Percentiles rank a stretch among this genome's conserved stretches.
Evolutionary conservation across 192 early-diverging fungal genomes (phyloP).

Genomic region (Coemansia sp.): DNA sequence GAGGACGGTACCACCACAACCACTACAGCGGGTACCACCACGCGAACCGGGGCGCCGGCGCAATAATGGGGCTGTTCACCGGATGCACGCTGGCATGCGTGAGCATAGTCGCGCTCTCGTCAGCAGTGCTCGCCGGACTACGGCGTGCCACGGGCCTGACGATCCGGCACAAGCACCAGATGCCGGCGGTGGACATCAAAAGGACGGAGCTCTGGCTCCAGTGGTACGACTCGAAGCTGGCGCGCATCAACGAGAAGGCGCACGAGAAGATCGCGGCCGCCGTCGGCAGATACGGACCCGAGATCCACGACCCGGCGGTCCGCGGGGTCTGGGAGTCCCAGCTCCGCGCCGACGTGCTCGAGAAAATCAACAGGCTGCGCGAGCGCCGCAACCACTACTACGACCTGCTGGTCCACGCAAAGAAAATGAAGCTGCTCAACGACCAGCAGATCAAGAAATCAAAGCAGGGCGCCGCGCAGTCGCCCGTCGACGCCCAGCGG

Average conservation of each 20-base stretch:
- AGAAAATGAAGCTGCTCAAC: slow-evolving; percentile 1
- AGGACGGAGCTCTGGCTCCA: slow-evolving; percentile 15
- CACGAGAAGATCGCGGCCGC: slow-evolving; percentile 11
- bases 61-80: slow-evolving; percentile 12
- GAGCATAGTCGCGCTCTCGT: slow-evolving; percentile 10
- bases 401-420: slow-evolving; percentile 11
- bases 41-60: not conserved
- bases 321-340: slow-evolving; percentile 40
- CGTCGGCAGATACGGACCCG: slow-evolving; percentile 5
- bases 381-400: slow-evolving; percentile 9
- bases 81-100: slow-evolving; percentile 11
- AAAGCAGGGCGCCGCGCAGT: too few relatives aligned
- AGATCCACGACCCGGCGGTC: slow-evolving; percentile 18
- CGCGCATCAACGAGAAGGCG: slow-evolving; percentile 18
- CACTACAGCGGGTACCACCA: not conserved
- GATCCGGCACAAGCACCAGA: slow-evolving; percentile 13
- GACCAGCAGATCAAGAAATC: too few relatives aligned
- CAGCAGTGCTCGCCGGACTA: slow-evolving; percentile 31
- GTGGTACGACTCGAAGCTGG: slow-evolving; percentile 39
- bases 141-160: slow-evolving; percentile 44
- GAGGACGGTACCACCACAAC: not conserved
- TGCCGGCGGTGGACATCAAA: slow-evolving; percentile 19
- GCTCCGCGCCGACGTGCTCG: slow-evolving; percentile 22
- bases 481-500: not conserved
- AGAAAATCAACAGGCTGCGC: slow-evolving; percentile 23